These are phyloP conservation scores for Colletotrichum orchidophilum DNA, from an alignment of 2,329 filamentous ascomycete genomes.

Conservation along the genomic window DNA sequence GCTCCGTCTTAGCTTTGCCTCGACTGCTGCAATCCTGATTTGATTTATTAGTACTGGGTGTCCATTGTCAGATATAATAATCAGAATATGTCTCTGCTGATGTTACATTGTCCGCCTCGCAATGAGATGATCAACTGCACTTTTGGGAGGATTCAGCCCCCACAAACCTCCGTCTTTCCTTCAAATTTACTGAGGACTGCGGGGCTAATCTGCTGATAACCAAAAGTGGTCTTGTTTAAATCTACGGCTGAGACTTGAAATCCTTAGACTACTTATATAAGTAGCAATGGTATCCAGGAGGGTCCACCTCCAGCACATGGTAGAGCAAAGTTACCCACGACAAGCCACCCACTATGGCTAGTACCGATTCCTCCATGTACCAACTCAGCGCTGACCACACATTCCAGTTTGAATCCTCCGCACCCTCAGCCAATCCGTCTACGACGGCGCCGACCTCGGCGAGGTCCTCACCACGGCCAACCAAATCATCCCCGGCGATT, in stretches of 20 bases:
- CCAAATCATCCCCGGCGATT: slow-evolving; percentile 33
- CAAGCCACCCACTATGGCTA: not conserved
- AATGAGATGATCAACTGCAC: not conserved
- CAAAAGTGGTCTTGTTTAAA: not conserved
- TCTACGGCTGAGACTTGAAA: not conserved
- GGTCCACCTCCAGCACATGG: not conserved
- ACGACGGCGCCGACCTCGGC: slow-evolving; percentile 42
- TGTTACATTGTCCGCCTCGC: not conserved
- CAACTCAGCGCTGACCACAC: slow-evolving; percentile 35
- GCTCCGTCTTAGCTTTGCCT: not conserved
- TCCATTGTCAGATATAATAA: not conserved
- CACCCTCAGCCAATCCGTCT: slow-evolving; percentile 33
- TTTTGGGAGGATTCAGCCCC: not conserved
- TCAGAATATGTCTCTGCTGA: not conserved
- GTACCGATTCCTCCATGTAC: slow-evolving; percentile 23
- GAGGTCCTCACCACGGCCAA: slow-evolving; percentile 44
- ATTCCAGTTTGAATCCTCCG: slow-evolving; percentile 41
- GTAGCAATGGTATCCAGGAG: too few relatives aligned
- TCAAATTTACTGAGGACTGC: not conserved
- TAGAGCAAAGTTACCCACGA: not conserved
- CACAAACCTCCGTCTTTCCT: not conserved
- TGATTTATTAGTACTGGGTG: not conserved
- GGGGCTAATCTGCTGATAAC: not conserved
- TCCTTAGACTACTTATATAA: too few relatives aligned
- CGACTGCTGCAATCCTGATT: not conserved